These are phyloP conservation scores for Hypericum perforatum DNA, from an alignment of 345 rosid genomes.

Conservation along the genomic window DNA sequence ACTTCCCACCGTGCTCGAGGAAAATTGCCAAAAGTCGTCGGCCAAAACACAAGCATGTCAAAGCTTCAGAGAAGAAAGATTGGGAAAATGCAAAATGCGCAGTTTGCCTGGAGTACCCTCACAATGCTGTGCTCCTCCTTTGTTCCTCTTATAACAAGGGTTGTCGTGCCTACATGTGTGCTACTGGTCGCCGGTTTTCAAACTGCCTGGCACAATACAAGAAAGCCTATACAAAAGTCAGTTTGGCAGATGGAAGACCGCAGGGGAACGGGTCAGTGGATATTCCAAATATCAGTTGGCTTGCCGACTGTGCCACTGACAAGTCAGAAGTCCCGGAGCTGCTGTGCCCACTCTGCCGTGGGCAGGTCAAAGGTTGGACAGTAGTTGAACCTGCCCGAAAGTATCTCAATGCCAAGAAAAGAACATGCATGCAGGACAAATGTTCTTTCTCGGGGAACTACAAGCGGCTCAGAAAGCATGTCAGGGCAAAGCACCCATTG, in stretches of 20 bases:
- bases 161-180: constrained; percentile 92
- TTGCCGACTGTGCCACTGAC: constrained; percentile 16
- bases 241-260: constrained; percentile 20
- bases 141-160: constrained; percentile 81
- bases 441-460: constrained; percentile 60
- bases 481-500: constrained; percentile 64
- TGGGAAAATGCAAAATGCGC: constrained; percentile 63
- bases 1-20: constrained; percentile 29
- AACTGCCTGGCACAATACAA: constrained; percentile 81
- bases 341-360: constrained; percentile 75
- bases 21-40: constrained; percentile 23
- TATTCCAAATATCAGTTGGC: constrained; percentile 16
- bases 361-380: constrained; percentile 92
- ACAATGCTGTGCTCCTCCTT: constrained; percentile 75
- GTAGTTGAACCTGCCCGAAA: constrained; percentile 67
- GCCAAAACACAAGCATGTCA: constrained; percentile 20
- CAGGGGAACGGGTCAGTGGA: constrained; percentile 17
- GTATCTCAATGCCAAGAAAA: constrained; percentile 53
- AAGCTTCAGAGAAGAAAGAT: constrained; percentile 44
- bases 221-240: constrained; percentile 53
- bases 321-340: constrained; percentile 51
- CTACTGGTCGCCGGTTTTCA: constrained; percentile 68
- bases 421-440: constrained; percentile 68
- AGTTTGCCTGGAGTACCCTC: constrained; percentile 74
- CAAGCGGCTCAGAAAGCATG: constrained; percentile 62